Evolutionary conservation across 257 asterid species (phyloP).

Genomic region (Solanum paucissectum): DNA sequence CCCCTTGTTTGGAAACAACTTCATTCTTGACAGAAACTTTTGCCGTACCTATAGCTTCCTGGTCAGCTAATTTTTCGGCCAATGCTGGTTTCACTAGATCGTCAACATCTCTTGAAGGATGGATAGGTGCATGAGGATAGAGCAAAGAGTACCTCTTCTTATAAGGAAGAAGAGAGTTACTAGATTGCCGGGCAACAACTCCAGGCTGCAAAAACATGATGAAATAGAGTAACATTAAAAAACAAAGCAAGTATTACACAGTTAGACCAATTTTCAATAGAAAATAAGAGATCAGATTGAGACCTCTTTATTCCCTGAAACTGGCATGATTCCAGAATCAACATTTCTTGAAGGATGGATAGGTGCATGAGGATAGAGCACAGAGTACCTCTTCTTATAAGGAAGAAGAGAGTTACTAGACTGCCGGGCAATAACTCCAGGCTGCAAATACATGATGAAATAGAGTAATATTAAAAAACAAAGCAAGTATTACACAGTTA

Average conservation of each 20-base stretch:
- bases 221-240: not conserved
- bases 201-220: conserved; percentile 30
- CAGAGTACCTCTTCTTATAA: conserved; percentile 57
- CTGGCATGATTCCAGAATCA: not conserved
- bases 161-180: conserved; percentile 46
- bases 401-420: conserved; percentile 49
- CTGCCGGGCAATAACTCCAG: conserved; percentile 27
- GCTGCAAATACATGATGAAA: conserved; percentile 23
- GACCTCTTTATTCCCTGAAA: not conserved
- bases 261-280: not conserved
- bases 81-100: conserved; percentile 6
- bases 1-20: conserved; percentile 19
- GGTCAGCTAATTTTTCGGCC: conserved; percentile 10
- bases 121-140: conserved; percentile 36
- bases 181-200: conserved; percentile 27
- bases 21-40: conserved; percentile 23
- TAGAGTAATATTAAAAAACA: not conserved
- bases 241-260: not conserved
- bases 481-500: not conserved
- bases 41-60: conserved; percentile 8
- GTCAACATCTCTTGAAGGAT: conserved; percentile 7
- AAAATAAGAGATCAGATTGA: not conserved
- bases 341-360: conserved; percentile 11
- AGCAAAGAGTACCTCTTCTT: conserved; percentile 59
- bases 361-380: conserved; percentile 35